Conservation (phyloP, 805 yeast species). For the Suhomyces sp. region DNA sequence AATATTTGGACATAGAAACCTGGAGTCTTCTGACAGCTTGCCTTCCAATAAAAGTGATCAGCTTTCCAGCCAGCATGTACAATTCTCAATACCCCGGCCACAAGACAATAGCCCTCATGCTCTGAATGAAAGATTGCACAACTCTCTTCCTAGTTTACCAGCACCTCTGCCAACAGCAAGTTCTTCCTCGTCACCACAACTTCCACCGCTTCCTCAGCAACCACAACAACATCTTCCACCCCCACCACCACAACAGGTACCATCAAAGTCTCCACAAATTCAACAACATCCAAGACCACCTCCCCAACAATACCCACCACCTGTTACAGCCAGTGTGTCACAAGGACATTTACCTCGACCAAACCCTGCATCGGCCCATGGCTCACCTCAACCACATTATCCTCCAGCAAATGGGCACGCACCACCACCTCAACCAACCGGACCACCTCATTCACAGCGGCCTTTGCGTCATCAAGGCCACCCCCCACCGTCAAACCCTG, state of each 20-base stretch:
- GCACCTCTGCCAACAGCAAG: neutral
- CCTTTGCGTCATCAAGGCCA: conserved; percentile 7
- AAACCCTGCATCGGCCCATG: conserved; percentile 1
- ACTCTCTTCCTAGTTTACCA: conserved; percentile 4
- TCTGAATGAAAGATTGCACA: neutral
- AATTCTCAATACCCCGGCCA: too few relatives aligned
- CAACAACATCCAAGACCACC: conserved; percentile 5
- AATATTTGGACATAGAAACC: neutral
- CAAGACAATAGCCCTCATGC: conserved; percentile 1
- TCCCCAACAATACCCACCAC: conserved; percentile 13
- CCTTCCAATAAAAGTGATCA: too few relatives aligned
- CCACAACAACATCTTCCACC: conserved; percentile 3
- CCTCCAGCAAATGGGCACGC: conserved; percentile 15
- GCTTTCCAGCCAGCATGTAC: too few relatives aligned
- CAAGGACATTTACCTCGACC: conserved; percentile 7
- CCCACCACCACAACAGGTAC: conserved; percentile 6
- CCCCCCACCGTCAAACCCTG: conserved; percentile 14
- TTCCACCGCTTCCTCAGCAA: conserved; percentile 2
- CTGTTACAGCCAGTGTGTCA: conserved; percentile 8
- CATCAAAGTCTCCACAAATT: conserved; percentile 10
- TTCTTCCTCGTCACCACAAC: conserved; percentile 3
- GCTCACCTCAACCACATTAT: conserved; percentile 10
- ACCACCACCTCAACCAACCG: conserved; percentile 14
- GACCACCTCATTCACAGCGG: conserved; percentile 8
- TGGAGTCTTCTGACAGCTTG: conserved; percentile 1